phyloP scores from a whole-genome alignment of 164 flowering plant species.

The Piper betle region DNA sequence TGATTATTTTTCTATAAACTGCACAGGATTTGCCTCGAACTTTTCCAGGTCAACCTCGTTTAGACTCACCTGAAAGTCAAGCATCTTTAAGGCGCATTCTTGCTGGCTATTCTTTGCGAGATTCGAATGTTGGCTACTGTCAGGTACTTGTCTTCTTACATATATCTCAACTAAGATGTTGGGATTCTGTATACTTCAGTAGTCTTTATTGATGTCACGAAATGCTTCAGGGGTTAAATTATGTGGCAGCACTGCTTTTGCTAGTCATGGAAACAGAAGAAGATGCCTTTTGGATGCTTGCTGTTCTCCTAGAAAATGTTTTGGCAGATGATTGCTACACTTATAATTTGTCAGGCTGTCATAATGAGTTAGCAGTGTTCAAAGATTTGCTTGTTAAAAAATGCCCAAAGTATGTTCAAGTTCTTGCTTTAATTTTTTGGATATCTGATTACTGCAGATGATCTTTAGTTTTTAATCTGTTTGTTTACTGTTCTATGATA shows the following conservation, averaged over 20 bases:
- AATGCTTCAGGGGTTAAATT: slow-evolving; percentile 77
- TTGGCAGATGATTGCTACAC: slow-evolving; percentile 88
- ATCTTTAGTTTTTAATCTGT: background rate
- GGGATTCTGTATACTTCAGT: background rate
- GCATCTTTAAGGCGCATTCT: slow-evolving; percentile 89
- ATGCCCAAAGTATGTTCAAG: slow-evolving; percentile 54
- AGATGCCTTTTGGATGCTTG: slow-evolving; percentile 97
- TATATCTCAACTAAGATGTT: no score
- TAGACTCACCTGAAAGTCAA: slow-evolving; percentile 90
- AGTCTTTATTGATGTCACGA: background rate
- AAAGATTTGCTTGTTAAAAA: slow-evolving; percentile 67
- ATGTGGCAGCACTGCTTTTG: slow-evolving; percentile 82
- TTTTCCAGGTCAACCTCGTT: slow-evolving; percentile 96
- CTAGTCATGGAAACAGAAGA: slow-evolving; percentile 98
- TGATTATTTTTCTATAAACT: background rate
- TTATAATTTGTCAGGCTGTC: slow-evolving; percentile 85
- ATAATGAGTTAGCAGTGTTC: slow-evolving; percentile 90
- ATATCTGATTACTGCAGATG: background rate
- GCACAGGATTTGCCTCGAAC: slow-evolving; percentile 85
- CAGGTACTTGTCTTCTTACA: slow-evolving; percentile 33
- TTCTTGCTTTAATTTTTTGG: background rate
- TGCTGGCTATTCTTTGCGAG: slow-evolving; percentile 90
- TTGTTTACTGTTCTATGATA: slow-evolving; percentile 1
- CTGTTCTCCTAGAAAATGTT: slow-evolving; percentile 83
- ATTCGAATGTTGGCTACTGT: slow-evolving; percentile 94